Percentiles rank a stretch among this genome's conserved stretches.
Evolutionary conservation across 495 filamentous ascomycete genomes (phyloP).

Genomic region (Parmelia sp.): DNA sequence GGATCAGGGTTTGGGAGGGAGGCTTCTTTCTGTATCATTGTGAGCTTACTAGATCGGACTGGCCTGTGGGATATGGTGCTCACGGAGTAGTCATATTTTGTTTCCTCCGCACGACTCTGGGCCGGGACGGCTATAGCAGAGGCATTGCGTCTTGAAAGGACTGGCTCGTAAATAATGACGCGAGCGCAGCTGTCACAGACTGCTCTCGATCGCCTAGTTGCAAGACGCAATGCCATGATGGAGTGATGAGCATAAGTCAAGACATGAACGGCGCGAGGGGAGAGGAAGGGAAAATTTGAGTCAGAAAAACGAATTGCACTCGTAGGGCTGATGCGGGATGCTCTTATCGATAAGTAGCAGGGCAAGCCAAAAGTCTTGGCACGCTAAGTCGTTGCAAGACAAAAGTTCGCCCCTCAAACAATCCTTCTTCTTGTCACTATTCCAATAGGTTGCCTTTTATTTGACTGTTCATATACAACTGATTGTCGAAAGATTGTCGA

Average conservation of each 20-base stretch:
- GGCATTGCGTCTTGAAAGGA: constrained; percentile 18
- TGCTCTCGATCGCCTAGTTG: not conserved
- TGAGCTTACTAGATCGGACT: not conserved
- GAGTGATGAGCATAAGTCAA: not conserved
- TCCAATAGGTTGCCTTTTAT: not conserved
- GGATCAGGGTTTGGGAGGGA: constrained; percentile 72
- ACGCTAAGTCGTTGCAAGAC: not conserved
- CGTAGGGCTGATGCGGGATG: not conserved
- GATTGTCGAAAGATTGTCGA: not conserved
- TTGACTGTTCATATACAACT: not conserved
- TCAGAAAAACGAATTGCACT: not conserved
- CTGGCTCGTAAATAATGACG: not conserved
- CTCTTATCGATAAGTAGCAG: not conserved
- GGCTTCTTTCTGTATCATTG: constrained; percentile 48
- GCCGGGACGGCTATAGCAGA: constrained; percentile 29
- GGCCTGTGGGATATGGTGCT: not conserved
- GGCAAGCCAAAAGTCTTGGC: not conserved
- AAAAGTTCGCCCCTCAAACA: not conserved
- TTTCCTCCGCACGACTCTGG: constrained; percentile 17
- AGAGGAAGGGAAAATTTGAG: not conserved
- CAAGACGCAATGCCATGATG: constrained; percentile 14
- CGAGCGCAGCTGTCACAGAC: not conserved
- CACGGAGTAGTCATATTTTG: constrained; percentile 19
- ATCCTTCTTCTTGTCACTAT: not conserved
- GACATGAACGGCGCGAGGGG: not conserved